These are phyloP conservation scores for Penicillium desertorum DNA, from an alignment of 495 filamentous ascomycete genomes.

Conservation along the genomic window DNA sequence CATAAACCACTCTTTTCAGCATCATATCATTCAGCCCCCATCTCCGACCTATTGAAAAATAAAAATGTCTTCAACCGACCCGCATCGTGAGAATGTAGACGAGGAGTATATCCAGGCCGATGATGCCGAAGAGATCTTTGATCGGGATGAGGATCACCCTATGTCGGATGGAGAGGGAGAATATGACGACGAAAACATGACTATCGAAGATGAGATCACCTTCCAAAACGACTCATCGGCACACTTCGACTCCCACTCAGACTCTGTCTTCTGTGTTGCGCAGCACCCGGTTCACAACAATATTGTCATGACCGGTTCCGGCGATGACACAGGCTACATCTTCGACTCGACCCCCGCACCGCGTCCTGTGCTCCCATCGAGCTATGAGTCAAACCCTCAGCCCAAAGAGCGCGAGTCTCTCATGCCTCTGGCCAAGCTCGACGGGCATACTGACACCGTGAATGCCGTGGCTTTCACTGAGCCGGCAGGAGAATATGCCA, in stretches of 20 bases:
- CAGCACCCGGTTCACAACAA: slow-evolving; percentile 79
- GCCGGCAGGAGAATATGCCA: slow-evolving; percentile 78
- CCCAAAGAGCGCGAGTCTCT: slow-evolving; percentile 60
- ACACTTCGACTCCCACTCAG: slow-evolving; percentile 84
- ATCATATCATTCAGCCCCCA: not conserved
- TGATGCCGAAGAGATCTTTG: slow-evolving; percentile 69
- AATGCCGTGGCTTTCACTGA: slow-evolving; percentile 82
- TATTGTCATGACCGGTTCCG: slow-evolving; percentile 85
- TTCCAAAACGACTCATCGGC: slow-evolving; percentile 88
- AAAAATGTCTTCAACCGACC: slow-evolving; percentile 51
- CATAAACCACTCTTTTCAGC: not conserved
- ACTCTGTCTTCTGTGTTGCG: slow-evolving; percentile 89
- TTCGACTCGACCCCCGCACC: slow-evolving; percentile 66
- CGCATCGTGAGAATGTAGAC: slow-evolving; percentile 52
- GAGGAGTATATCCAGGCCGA: slow-evolving; percentile 63
- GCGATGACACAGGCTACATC: slow-evolving; percentile 79
- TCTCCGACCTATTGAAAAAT: not conserved
- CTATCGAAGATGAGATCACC: slow-evolving; percentile 64
- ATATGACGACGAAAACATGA: slow-evolving; percentile 54
- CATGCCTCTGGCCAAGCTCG: slow-evolving; percentile 62
- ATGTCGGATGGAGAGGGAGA: slow-evolving; percentile 58
- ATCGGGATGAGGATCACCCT: slow-evolving; percentile 65
- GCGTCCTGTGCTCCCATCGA: slow-evolving; percentile 66
- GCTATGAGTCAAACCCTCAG: slow-evolving; percentile 67
- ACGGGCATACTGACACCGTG: slow-evolving; percentile 88